Evolutionary conservation across 345 rosid species (phyloP).

Genomic region (Ceriops tagal): DNA sequence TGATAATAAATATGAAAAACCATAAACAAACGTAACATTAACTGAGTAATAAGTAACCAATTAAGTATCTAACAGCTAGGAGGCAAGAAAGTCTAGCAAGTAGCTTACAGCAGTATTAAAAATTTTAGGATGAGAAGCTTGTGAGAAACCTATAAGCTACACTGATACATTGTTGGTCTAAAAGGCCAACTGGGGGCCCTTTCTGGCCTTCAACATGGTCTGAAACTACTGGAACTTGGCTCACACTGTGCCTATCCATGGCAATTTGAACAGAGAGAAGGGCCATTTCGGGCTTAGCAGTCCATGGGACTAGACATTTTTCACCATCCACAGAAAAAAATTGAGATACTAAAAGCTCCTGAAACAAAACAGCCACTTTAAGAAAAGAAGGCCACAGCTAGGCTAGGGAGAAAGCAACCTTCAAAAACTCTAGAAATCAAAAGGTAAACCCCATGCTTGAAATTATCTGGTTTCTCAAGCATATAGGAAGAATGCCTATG

Average conservation of each 20-base stretch:
- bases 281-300: constrained; percentile 66
- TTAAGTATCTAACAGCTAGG: background rate
- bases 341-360: constrained; percentile 63
- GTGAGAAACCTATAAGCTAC: constrained; percentile 60
- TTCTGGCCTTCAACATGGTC: constrained; percentile 38
- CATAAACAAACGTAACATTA: background rate
- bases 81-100: background rate
- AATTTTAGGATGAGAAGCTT: background rate
- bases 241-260: constrained; percentile 54
- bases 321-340: constrained; percentile 47
- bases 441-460: background rate
- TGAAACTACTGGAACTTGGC: constrained; percentile 68
- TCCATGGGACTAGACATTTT: constrained; percentile 56
- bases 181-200: constrained; percentile 65
- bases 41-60: background rate
- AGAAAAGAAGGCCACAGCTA: background rate
- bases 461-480: background rate
- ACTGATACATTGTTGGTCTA: constrained; percentile 73
- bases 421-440: background rate
- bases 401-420: background rate
- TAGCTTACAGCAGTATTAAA: constrained; percentile 7
- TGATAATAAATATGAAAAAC: background rate
- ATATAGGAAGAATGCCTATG: background rate
- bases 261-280: constrained; percentile 50
- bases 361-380: constrained; percentile 17